These are phyloP conservation scores for Blepharisma undulans DNA, from an alignment of 169 alveolate genomes.

Conservation along the genomic window DNA sequence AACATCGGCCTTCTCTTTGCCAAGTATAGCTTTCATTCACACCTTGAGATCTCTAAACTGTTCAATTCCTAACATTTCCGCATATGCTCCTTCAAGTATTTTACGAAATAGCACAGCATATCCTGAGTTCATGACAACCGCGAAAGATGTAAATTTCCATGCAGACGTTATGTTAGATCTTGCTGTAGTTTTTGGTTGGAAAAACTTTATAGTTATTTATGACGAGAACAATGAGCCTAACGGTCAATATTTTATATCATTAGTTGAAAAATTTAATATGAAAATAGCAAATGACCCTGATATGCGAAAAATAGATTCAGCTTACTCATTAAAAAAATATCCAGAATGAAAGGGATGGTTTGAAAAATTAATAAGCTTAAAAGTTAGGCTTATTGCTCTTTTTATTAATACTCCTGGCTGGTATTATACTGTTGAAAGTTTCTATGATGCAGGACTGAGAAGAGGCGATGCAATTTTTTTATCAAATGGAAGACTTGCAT, in stretches of 20 bases:
- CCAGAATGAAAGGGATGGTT: neutral
- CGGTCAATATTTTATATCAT: neutral
- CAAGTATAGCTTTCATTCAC: neutral
- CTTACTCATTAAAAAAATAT: neutral
- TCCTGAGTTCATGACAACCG: neutral
- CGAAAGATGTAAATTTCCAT: neutral
- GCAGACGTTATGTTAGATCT: neutral
- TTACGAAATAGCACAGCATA: neutral
- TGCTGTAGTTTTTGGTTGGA: neutral
- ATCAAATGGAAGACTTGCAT: neutral
- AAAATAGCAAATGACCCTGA: neutral
- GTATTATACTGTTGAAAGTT: neutral
- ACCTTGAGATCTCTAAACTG: neutral
- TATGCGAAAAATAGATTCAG: neutral
- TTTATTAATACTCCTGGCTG: neutral
- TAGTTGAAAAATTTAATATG: neutral
- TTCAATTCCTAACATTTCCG: neutral
- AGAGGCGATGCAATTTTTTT: neutral
- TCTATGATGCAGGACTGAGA: conserved; percentile 23
- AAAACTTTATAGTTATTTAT: neutral
- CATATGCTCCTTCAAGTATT: neutral
- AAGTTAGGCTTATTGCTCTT: neutral
- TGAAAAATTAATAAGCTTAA: neutral
- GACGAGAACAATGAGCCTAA: neutral
- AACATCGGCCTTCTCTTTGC: neutral